These are phyloP conservation scores for Teratosphaeria epicoccoides DNA, from an alignment of 2,329 filamentous ascomycete species.

Conservation along the genomic window DNA sequence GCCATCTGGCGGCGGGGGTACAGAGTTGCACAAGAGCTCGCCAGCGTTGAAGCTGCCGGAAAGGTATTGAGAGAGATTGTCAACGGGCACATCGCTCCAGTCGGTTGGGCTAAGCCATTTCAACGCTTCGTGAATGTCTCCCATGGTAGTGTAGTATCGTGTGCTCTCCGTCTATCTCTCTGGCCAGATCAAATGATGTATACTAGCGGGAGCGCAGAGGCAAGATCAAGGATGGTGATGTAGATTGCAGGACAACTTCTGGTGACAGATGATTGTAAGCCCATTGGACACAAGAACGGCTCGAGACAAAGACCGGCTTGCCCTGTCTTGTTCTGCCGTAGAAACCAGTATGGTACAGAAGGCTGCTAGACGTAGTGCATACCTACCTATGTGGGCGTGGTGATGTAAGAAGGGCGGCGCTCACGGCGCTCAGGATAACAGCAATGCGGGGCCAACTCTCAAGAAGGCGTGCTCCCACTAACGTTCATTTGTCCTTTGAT, in stretches of 20 bases:
- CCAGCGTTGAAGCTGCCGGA: conserved; percentile 40
- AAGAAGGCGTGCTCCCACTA: not conserved
- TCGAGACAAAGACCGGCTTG: not conserved
- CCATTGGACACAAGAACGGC: not conserved
- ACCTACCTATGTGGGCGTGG: not conserved
- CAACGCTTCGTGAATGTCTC: conserved; percentile 37
- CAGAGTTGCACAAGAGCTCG: conserved; percentile 64
- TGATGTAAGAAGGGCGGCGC: too few relatives aligned
- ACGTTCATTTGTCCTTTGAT: not conserved
- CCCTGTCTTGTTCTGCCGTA: not conserved
- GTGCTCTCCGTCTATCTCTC: too few relatives aligned
- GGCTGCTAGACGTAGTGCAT: not conserved
- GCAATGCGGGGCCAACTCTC: too few relatives aligned
- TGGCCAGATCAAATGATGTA: not conserved
- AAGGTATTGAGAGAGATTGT: conserved; percentile 32
- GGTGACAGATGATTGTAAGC: not conserved
- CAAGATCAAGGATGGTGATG: not conserved
- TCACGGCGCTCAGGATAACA: too few relatives aligned
- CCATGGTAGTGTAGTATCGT: conserved; percentile 18
- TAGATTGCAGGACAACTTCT: not conserved
- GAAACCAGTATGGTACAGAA: not conserved
- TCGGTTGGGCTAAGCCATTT: conserved; percentile 33
- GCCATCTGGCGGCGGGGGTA: conserved; percentile 50
- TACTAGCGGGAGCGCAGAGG: not conserved
- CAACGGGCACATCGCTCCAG: conserved; percentile 34